Evolutionary conservation across 2,329 filamentous ascomycete genomes (phyloP).

Genomic region (Tolypocladium amazonense): DNA sequence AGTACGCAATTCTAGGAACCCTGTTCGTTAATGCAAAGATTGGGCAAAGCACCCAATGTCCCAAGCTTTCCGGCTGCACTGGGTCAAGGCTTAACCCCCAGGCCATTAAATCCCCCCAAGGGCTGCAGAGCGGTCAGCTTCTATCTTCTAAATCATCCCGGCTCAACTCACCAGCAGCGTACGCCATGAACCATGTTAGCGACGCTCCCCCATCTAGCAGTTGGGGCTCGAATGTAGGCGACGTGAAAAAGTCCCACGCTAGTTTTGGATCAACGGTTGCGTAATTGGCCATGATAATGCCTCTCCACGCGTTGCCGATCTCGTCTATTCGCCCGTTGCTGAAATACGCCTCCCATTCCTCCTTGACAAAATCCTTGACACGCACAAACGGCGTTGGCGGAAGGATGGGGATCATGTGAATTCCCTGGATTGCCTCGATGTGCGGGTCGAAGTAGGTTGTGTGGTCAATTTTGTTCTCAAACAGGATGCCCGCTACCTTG

Average conservation of each 20-base stretch:
- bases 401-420: constrained; percentile 73
- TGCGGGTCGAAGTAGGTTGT: constrained; percentile 77
- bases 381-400: constrained; percentile 60
- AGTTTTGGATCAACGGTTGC: constrained; percentile 62
- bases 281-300: constrained; percentile 73
- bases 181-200: constrained; percentile 76
- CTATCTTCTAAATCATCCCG: not conserved
- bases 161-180: constrained; percentile 54
- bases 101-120: constrained; percentile 1
- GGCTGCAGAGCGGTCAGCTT: constrained; percentile 1
- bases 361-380: constrained; percentile 55
- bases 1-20: not conserved
- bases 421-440: constrained; percentile 63
- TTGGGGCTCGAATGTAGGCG: constrained; percentile 50
- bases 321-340: constrained; percentile 51
- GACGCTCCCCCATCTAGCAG: constrained; percentile 78
- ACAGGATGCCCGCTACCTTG: constrained; percentile 61
- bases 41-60: not conserved
- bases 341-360: constrained; percentile 82
- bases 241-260: constrained; percentile 67
- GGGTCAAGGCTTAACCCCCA: not conserved
- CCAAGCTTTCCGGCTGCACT: not conserved
- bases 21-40: not conserved
- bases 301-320: constrained; percentile 71
- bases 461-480: constrained; percentile 94